These are phyloP conservation scores for Pichia sp. DNA, from an alignment of 1,139 yeast genomes.

Conservation along the genomic window DNA sequence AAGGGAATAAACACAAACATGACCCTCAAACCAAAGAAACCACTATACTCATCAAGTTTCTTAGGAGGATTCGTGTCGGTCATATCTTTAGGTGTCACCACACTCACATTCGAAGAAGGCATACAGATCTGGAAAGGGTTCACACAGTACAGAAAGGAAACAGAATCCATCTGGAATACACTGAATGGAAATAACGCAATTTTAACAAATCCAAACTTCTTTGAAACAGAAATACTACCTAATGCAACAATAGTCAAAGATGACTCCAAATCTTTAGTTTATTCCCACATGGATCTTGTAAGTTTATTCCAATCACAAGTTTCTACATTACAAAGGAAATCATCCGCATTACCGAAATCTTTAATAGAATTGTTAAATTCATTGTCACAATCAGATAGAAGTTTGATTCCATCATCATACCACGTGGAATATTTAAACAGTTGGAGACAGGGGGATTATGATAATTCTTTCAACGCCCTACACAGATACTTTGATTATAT, in stretches of 20 bases:
- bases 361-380: conserved; percentile 44
- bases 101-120: conserved; percentile 59
- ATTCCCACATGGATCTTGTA: conserved; percentile 52
- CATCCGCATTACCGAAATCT: conserved; percentile 49
- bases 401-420: conserved; percentile 60
- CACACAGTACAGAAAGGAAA: conserved; percentile 45
- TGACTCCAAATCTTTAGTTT: conserved; percentile 13
- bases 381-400: conserved; percentile 52
- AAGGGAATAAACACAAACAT: neutral
- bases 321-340: conserved; percentile 50
- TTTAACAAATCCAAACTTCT: neutral
- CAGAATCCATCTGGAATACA: conserved; percentile 26
- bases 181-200: neutral
- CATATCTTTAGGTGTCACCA: conserved; percentile 48
- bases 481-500: conserved; percentile 88
- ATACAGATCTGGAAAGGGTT: conserved; percentile 54
- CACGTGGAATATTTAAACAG: conserved; percentile 65
- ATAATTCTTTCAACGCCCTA: conserved; percentile 66
- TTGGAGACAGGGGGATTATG: conserved; percentile 63
- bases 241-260: conserved; percentile 20
- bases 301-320: conserved; percentile 56
- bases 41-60: conserved; percentile 37
- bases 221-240: conserved; percentile 4
- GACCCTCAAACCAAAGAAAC: conserved; percentile 15
- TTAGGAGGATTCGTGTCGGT: conserved; percentile 42